Evolutionary conservation across 352 stramenopile genomes (phyloP).

Genomic region (Phytophthora pistaciae): DNA sequence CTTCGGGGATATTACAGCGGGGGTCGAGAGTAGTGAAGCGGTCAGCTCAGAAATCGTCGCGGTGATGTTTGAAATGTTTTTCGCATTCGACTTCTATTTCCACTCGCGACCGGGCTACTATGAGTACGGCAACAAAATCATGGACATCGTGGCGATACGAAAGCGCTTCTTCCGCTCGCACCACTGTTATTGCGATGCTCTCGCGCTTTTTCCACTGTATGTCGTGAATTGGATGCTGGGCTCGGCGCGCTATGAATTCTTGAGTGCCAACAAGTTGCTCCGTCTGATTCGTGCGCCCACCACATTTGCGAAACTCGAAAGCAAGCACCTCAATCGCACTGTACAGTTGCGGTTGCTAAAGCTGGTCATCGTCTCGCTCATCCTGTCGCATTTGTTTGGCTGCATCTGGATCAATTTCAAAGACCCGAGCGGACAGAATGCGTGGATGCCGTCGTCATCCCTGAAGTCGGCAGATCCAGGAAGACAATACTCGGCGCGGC

Average conservation of each 20-base stretch:
- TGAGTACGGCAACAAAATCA: slow-evolving; percentile 77
- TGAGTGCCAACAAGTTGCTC: slow-evolving; percentile 67
- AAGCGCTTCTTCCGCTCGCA: too few species aligned
- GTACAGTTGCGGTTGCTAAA: slow-evolving; percentile 58
- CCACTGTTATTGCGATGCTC: slow-evolving; percentile 38
- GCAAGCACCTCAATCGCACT: slow-evolving; percentile 49
- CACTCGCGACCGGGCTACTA: slow-evolving; percentile 62
- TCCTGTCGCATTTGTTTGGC: slow-evolving; percentile 58
- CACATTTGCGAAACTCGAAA: too few species aligned
- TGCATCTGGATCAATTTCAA: slow-evolving; percentile 74
- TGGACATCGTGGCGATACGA: too few species aligned
- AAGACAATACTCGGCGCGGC: slow-evolving; percentile 46
- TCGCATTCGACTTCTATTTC: slow-evolving; percentile 59
- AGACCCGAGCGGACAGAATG: background rate
- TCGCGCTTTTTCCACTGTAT: slow-evolving; percentile 57
- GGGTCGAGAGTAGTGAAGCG: slow-evolving; percentile 8
- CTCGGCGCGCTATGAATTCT: slow-evolving; percentile 32
- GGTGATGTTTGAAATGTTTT: slow-evolving; percentile 53
- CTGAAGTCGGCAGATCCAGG: slow-evolving; percentile 2
- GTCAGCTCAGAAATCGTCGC: slow-evolving; percentile 31
- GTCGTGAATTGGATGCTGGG: slow-evolving; percentile 54
- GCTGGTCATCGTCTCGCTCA: slow-evolving; percentile 54
- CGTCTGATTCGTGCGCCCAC: too few species aligned
- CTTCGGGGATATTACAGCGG: slow-evolving; percentile 44
- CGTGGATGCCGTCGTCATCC: slow-evolving; percentile 23